Evolutionary conservation across 2,329 filamentous ascomycete genomes (phyloP).

Genomic region (Microcyclosporella mali): DNA sequence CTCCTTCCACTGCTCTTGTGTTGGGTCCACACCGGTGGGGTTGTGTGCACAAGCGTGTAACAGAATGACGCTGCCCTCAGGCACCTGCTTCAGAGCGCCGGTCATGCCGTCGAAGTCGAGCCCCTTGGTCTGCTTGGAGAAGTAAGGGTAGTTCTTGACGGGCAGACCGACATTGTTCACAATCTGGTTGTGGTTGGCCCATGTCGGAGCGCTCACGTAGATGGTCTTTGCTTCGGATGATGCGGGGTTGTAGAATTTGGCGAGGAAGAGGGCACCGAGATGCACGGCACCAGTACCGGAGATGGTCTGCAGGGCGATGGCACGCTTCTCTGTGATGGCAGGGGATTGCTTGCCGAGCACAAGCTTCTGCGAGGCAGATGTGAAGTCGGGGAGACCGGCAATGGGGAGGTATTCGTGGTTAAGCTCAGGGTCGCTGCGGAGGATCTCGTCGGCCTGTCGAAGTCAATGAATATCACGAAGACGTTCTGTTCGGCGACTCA

Average conservation of each 20-base stretch:
- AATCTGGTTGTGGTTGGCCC: conserved; percentile 99
- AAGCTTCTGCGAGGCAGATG: conserved; percentile 81
- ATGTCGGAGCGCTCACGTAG: conserved; percentile 92
- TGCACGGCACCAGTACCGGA: conserved; percentile 95
- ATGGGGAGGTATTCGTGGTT: conserved; percentile 99
- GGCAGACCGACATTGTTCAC: conserved; percentile 81
- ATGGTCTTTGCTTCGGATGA: conserved; percentile 60
- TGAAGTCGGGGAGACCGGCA: conserved; percentile 79
- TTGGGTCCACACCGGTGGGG: conserved; percentile 93
- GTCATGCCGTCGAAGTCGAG: conserved; percentile 91
- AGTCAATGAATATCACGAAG: conserved; percentile 2
- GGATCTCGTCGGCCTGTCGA: conserved; percentile 74
- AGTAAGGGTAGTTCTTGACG: conserved; percentile 86
- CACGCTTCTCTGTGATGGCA: conserved; percentile 76
- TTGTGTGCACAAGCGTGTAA: conserved; percentile 97
- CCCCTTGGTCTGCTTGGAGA: conserved; percentile 78
- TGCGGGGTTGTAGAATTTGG: conserved; percentile 70
- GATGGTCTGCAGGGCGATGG: conserved; percentile 82
- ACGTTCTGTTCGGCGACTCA: background rate
- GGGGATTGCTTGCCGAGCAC: conserved; percentile 75
- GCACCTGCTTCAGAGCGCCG: conserved; percentile 60
- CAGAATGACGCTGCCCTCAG: conserved; percentile 76
- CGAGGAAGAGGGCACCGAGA: conserved; percentile 85
- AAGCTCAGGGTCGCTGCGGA: conserved; percentile 79
- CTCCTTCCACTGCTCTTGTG: conserved; percentile 87